Conservation (phyloP, 495 filamentous ascomycete species). For the Rostrohypoxylon terebratum region DNA sequence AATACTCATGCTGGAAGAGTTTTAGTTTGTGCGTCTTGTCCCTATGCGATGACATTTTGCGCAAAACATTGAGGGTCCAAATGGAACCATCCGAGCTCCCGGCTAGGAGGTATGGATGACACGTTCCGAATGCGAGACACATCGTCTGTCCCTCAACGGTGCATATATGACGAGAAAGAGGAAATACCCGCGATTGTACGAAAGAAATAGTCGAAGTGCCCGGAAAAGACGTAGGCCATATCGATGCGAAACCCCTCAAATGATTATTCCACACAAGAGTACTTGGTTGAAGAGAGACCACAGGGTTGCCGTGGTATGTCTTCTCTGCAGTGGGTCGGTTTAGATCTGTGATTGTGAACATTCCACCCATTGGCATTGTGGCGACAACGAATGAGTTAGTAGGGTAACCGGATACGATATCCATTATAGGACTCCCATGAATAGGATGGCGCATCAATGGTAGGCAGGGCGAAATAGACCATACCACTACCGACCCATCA, state of each 20-base stretch:
- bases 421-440: slow-evolving; percentile 59
- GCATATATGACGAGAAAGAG: slow-evolving; percentile 59
- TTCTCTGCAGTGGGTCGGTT: slow-evolving; percentile 57
- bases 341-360: slow-evolving; percentile 59
- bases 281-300: slow-evolving; percentile 61
- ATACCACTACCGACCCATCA: slow-evolving; percentile 61
- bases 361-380: slow-evolving; percentile 60
- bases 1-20: slow-evolving; percentile 61
- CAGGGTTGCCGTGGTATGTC: slow-evolving; percentile 59
- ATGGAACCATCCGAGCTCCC: slow-evolving; percentile 60
- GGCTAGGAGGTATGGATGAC: slow-evolving; percentile 59
- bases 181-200: slow-evolving; percentile 59
- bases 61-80: slow-evolving; percentile 59
- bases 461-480: slow-evolving; percentile 58
- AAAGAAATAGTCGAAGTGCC: slow-evolving; percentile 61
- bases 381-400: slow-evolving; percentile 59
- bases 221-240: slow-evolving; percentile 58
- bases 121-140: slow-evolving; percentile 56
- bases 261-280: slow-evolving; percentile 60
- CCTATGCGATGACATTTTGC: slow-evolving; percentile 58
- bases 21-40: slow-evolving; percentile 58
- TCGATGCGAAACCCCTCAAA: slow-evolving; percentile 59
- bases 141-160: slow-evolving; percentile 58
- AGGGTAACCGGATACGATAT: slow-evolving; percentile 61
- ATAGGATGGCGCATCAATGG: slow-evolving; percentile 55